Evolutionary conservation across 106 monocot genomes (phyloP), one percentile per base, ranked within the genome.

Genomic region (Allium sativum): DNA sequence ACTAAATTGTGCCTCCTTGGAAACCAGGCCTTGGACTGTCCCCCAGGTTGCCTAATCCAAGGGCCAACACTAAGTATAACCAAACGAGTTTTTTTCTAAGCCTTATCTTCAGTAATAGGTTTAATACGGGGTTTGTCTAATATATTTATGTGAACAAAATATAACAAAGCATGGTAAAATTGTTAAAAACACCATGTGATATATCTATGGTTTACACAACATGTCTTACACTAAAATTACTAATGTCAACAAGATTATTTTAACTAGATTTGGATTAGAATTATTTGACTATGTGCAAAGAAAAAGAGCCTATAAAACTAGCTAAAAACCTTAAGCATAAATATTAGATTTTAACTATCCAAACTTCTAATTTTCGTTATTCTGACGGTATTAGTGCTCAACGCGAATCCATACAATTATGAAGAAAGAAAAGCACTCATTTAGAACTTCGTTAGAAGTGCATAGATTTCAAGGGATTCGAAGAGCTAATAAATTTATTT

Each of bases 101-200:
- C 61, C 21, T 86, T 57, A 68, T 95, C 95, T 67, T 95, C 90
- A 47, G 20, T 72, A 17, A 95, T 87, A 15, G 86, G 90, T 53
- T 95, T 95, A 47, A 95, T 68, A 22, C 87, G 86, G 40, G 90
- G 63, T 62, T 73, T 95, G 48, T 90, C 81, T 9, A 95, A 68
- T 40, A 90, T 12, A 58, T 78, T 87, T 55, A 89, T 95, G 72
- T 48, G 50, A 68, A 71, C 40, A 66, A 41, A 73, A 54, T 21
- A 12, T 40, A 48, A 17, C n/a, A n/a, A n/a, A n/a, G n/a, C n/a
- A n/a, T 45, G 16, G 48, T 10, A 51, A 20, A 44, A 51, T 61
- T 57, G 40, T 60, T 60, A 60, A 44, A 11, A 41, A n/a, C 40
- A 17, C 2, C n/a, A 60, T 6, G 18, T 60, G 44, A 10, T 44